Evolutionary conservation across 495 filamentous ascomycete genomes (phyloP).

Genomic region (Penicillium subrubescens): DNA sequence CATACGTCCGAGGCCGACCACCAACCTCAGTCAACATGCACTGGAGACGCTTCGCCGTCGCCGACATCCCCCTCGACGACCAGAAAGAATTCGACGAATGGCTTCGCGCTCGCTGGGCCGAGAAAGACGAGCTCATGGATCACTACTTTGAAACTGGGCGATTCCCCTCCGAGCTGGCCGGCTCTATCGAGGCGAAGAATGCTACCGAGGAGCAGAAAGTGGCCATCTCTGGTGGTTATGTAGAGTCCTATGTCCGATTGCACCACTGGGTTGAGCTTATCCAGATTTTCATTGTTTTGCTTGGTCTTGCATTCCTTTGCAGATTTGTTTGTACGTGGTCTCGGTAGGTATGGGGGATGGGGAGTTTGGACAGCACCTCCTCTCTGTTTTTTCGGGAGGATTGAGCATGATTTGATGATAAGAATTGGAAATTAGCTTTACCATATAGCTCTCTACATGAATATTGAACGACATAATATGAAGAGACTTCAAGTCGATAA

Average conservation of each 20-base stretch:
- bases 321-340: conserved; percentile 16
- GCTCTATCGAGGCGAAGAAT: conserved; percentile 41
- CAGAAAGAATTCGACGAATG: conserved; percentile 58
- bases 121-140: conserved; percentile 65
- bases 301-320: conserved; percentile 33
- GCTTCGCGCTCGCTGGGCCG: conserved; percentile 60
- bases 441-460: not conserved
- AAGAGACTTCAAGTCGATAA: not conserved
- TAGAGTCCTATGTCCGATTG: conserved; percentile 60
- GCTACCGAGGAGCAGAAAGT: conserved; percentile 35
- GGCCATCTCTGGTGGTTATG: conserved; percentile 50
- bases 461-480: not conserved
- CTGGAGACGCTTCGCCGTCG: conserved; percentile 63
- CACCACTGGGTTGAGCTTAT: conserved; percentile 55
- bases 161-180: conserved; percentile 60
- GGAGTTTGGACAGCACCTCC: conserved; percentile 1
- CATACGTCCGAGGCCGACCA: conserved; percentile 64
- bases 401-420: conserved; percentile 4
- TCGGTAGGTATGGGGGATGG: not conserved
- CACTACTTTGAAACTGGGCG: conserved; percentile 57
- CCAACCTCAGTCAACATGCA: conserved; percentile 73
- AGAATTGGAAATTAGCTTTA: not conserved
- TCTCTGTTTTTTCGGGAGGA: not conserved
- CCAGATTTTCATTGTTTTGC: conserved; percentile 57
- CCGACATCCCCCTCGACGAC: conserved; percentile 62